Conservation (phyloP, 2,329 filamentous ascomycete species). For the Talaromyces islandicus region DNA sequence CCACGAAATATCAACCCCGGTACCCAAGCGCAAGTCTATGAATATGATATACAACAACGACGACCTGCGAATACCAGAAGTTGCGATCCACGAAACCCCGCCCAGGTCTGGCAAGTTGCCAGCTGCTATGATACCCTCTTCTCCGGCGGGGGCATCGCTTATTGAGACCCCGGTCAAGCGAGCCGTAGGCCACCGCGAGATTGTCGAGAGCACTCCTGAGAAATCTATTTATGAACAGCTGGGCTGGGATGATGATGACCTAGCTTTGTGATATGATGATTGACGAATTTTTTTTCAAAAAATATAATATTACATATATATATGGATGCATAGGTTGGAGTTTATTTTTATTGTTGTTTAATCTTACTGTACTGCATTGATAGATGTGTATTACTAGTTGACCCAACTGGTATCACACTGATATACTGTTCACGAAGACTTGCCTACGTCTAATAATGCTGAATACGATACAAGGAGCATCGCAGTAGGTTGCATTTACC, state of each 20-base stretch:
- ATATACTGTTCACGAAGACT: not conserved
- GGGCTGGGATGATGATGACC: slow-evolving; percentile 38
- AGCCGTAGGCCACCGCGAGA: not conserved
- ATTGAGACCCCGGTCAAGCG: not conserved
- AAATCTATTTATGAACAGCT: slow-evolving; percentile 39
- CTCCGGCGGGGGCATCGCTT: not conserved
- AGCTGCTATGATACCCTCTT: not conserved
- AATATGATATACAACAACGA: not conserved
- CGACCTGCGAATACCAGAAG: not conserved
- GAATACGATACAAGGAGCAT: no score
- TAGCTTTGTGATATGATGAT: slow-evolving; percentile 1
- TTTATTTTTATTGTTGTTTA: not conserved
- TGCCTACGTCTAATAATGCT: no score
- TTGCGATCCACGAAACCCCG: slow-evolving; percentile 13
- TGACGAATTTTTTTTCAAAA: not conserved
- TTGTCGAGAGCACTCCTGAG: slow-evolving; percentile 20
- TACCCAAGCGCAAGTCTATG: not conserved
- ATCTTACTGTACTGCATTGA: not conserved
- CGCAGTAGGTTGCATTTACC: not conserved
- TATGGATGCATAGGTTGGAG: not conserved
- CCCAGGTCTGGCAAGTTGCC: slow-evolving; percentile 7
- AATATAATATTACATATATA: not conserved
- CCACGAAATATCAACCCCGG: not conserved
- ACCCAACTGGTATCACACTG: not conserved
- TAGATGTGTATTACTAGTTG: not conserved